Evolutionary conservation across 176 grass and related monocot species (phyloP), one percentile per base, ranked within the genome.

Genomic region (Lolium rigidum): DNA sequence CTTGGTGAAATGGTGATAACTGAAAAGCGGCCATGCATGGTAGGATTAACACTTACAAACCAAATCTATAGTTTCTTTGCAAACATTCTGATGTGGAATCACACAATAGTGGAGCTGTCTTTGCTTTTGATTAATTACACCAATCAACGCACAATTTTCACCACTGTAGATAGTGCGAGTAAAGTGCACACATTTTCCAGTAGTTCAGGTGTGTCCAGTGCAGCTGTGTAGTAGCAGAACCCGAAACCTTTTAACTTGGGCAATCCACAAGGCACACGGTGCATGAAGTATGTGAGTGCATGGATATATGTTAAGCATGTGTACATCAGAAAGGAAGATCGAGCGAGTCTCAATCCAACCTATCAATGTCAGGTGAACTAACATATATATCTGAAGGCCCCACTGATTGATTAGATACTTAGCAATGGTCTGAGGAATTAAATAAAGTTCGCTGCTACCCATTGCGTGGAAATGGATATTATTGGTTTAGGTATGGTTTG

Each of bases 401-500:
- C n/a, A 28, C 49, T 55, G 71, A 82, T 85, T 81, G 83, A 90
- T 80, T 84, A 39, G 85, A 60, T 76, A 76, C 84, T 66, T 58
- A 75, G 73, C 65, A 67, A 57, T 67, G 74, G 39, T 84, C 58
- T 75, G 3, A 46, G 9, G 2, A 31, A 54, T 84, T 80, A 43
- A 91, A 76, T 43, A 84, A 77, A 60, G 10, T 35, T 69, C 17
- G 59, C 67, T 81, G 59, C 67, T 81, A 66, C 44, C 20, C 76
- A 17, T 65, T 83, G 63, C 56, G 56, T 70, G 55, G 87, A 83
- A 85, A 85, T 41, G 59, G 83, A 80, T 83, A 83, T 84, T 78
- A 81, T 66, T 84, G 82, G 70, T 87, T 92, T 92, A 91, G 84
- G 92, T 91, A 60, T 65, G 44, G 28, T 83, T 85, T 84, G 89